Conservation (phyloP, 371 early-diverging fungal genomes). For the Actinomucor elegans region DNA sequence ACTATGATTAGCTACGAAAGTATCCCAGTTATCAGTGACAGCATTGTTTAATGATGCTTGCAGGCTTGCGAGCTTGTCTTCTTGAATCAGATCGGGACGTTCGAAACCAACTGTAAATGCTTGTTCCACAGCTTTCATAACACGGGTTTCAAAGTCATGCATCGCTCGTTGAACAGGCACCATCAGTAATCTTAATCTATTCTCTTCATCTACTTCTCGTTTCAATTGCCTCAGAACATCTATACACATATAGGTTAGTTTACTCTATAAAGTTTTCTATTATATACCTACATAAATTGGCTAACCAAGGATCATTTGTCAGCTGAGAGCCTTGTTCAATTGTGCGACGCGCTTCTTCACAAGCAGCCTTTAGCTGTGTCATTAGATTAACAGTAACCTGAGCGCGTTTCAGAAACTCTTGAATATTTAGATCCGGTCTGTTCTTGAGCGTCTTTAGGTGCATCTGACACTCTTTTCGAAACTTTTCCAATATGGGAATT, state of each 20-base stretch:
- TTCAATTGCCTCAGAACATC: slow-evolving; percentile 42
- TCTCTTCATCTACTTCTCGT: slow-evolving; percentile 42
- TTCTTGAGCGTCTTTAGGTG: slow-evolving; percentile 24
- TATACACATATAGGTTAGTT: slow-evolving; percentile 5
- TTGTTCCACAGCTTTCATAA: slow-evolving; percentile 19
- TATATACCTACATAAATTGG: slow-evolving; percentile 36
- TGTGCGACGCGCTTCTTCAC: slow-evolving; percentile 21
- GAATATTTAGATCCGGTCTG: slow-evolving; percentile 21
- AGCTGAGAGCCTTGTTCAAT: slow-evolving; percentile 5
- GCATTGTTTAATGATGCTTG: slow-evolving; percentile 14
- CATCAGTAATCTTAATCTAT: slow-evolving; percentile 34
- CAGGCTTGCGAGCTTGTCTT: slow-evolving; percentile 12
- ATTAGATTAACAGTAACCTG: slow-evolving; percentile 31
- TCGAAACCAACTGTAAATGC: slow-evolving; percentile 24
- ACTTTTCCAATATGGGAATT: slow-evolving; percentile 21
- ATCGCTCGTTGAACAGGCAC: slow-evolving; percentile 32
- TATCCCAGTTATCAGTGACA: slow-evolving; percentile 20
- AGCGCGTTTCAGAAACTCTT: slow-evolving; percentile 33
- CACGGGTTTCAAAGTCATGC: slow-evolving; percentile 21
- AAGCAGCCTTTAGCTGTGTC: slow-evolving; percentile 23
- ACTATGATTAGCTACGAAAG: slow-evolving; percentile 29
- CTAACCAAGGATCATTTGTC: slow-evolving; percentile 39
- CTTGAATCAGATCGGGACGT: slow-evolving; percentile 7
- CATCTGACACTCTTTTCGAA: slow-evolving; percentile 27
- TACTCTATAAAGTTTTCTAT: not conserved